Evolutionary conservation across 352 stramenopile genomes (phyloP).

Genomic region (Peronospora tabacina): DNA sequence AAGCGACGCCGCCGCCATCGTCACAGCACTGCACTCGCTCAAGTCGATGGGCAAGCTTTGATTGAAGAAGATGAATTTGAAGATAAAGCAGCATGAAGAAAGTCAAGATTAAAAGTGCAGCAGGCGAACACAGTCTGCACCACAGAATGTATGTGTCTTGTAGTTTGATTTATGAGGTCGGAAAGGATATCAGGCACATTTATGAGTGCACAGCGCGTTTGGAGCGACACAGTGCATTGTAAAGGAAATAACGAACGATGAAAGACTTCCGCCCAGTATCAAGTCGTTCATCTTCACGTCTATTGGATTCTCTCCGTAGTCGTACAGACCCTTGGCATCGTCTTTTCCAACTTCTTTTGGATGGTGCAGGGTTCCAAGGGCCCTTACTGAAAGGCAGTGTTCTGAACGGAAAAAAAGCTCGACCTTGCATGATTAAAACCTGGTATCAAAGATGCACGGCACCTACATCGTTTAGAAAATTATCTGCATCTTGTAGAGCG

Average conservation of each 20-base stretch:
- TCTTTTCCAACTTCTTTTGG: too few species aligned
- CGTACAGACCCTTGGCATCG: too few species aligned
- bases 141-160: constrained; percentile 10
- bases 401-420: too few species aligned
- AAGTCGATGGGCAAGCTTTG: constrained; percentile 3
- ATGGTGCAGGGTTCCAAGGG: too few species aligned
- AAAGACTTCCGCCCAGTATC: too few species aligned
- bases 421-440: too few species aligned
- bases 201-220: constrained; percentile 3
- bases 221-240: constrained; percentile 1
- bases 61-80: constrained; percentile 9
- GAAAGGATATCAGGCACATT: constrained; percentile 12
- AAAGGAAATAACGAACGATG: neutral
- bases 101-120: constrained; percentile 14
- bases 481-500: too few species aligned
- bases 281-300: too few species aligned
- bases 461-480: too few species aligned
- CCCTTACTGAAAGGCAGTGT: too few species aligned
- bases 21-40: constrained; percentile 8
- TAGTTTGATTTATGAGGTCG: constrained; percentile 24
- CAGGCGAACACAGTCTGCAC: constrained; percentile 3
- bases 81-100: constrained; percentile 19
- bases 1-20: constrained; percentile 10
- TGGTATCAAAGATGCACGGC: too few species aligned
- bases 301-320: too few species aligned